Evolutionary conservation across 371 early-diverging fungal species (phyloP), one percentile per base, ranked within the genome.

Genomic region (Mortierella sp.): DNA sequence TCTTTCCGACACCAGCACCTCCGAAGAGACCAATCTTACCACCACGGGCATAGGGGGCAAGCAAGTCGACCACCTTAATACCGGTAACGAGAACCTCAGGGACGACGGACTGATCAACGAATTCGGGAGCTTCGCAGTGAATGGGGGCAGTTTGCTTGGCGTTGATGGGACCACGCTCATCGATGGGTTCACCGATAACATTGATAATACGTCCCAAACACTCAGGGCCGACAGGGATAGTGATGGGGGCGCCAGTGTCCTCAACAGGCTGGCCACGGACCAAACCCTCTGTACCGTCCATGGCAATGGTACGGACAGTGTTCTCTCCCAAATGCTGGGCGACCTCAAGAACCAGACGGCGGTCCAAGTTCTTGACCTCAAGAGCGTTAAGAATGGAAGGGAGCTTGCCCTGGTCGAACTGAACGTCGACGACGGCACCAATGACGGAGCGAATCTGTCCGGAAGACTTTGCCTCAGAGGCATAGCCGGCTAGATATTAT

Each of bases 1-100:
- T 98, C 91, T 98, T 98, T 83, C 98, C 98, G 88, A 98, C 98
- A 95, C 97, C 97, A 74, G 98, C 98, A 92, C 98, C 98, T 80
- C 98, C 98, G 88, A 98, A 97, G 70, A 98, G 93, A 85, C 98
- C 98, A 87, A 98, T 98, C 93, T 98, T 98, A 87, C 97, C 97
- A 90, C 98, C 98, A 92, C 93, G 92, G 78, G 97, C 96, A 84
- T 97, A 98, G 80, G 98, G 98, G 82, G 98, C 97, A 57, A 98
- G 92, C 83, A 98, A 90, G 86, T 98, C 98, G 87, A 98, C 96
- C 79, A 98, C 98, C 94, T 98, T 98, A 90, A 98, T 98, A 89
- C 98, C 98, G 72, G 98, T 98, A 85, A 96, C 97, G 61, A 98
- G 89, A 75, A 98, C 92, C 87, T 96, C 96, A 86, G 98, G 98